phyloP scores from a whole-genome alignment of 2,329 filamentous ascomycete species.

The Chaetomiaceae sp. region DNA sequence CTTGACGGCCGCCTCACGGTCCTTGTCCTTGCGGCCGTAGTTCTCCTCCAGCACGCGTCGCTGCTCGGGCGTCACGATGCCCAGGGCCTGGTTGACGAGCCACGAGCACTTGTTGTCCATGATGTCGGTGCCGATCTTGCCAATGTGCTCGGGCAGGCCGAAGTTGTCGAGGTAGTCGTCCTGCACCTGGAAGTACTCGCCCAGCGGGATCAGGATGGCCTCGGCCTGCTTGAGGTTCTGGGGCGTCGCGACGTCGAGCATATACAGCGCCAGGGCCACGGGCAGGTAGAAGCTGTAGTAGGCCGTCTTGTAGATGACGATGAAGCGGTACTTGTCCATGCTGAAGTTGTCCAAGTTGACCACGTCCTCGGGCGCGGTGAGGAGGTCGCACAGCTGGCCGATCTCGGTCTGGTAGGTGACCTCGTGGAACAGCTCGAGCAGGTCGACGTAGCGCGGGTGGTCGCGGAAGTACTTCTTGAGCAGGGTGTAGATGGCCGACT shows the following conservation, averaged over 20 bases:
- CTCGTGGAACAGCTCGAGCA: constrained; percentile 96
- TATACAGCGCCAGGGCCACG: constrained; percentile 82
- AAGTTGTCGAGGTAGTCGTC: constrained; percentile 99
- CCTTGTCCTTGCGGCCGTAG: constrained; percentile 86
- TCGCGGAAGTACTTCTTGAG: constrained; percentile 90
- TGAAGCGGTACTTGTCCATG: constrained; percentile 92
- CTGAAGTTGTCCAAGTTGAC: constrained; percentile 94
- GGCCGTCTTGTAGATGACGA: constrained; percentile 98
- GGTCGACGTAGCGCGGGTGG: constrained; percentile 81
- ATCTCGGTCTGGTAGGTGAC: constrained; percentile 89
- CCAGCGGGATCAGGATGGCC: constrained; percentile 91
- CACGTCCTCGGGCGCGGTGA: constrained; percentile 90
- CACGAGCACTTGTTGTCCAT: constrained; percentile 99
- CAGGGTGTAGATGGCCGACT: constrained; percentile 81
- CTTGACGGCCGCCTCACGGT: constrained; percentile 81
- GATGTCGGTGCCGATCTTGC: constrained; percentile 98
- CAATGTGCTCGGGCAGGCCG: constrained; percentile 83
- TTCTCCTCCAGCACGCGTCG: constrained; percentile 81
- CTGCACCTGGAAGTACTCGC: constrained; percentile 98
- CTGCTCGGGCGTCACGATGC: constrained; percentile 75
- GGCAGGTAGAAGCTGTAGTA: constrained; percentile 99
- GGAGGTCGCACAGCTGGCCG: constrained; percentile 87
- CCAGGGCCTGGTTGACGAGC: constrained; percentile 91
- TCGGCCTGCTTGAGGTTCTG: constrained; percentile 85
- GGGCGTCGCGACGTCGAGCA: constrained; percentile 75